Evolutionary conservation across 768 basidiomycete species (phyloP), one percentile per base, ranked within the genome.

Genomic region (Phanerochaete carnosa): DNA sequence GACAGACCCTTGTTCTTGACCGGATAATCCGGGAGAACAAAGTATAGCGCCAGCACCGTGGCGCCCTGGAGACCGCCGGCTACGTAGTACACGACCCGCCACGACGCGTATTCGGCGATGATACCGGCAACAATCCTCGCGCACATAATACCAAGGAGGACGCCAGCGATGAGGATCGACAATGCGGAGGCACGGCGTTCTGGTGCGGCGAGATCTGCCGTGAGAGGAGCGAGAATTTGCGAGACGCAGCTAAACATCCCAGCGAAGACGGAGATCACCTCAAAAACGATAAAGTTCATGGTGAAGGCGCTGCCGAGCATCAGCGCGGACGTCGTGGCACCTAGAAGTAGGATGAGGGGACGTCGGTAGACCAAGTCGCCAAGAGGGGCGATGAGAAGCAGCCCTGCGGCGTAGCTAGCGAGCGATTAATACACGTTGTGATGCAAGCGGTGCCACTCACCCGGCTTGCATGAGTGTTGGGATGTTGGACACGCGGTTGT

Each of bases 281-380:
- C 83, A 66, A 92, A 89, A 33, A 79, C 82, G 12, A 71, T 72
- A 15, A 90, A 75, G 46, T 74, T 80, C 2, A 70, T 72, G 1
- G 89, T 88, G 12, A 89, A 62, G 1, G 87, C 80, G 1, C 92
- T 77, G 0, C 88, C 92, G 53, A 94, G 83, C 0, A 88, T 84
- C 7, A 95, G 75, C 8, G 78, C 66, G 0, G 81, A 80, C 0
- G 86, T 83, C 19, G 79, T 47, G 0, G 79, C 61, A 33, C 88
- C 73, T 16, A 91, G 71, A 19, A 76, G 62, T 26, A 95, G 76
- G 33, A 88, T 78, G 0, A 95, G 77, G 54, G 84, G 87, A 12
- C 93, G 79, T 45, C 92, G 77, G 25, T 86, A 87, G 32, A 91
- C 79, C 19, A 94, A 79, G 70, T 95, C 93, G 4, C 93, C 93